Percentiles rank a stretch among this genome's conserved stretches.
Conservation (phyloP, 176 grass and related monocot genomes). For the Zoysia japonica region DNA sequence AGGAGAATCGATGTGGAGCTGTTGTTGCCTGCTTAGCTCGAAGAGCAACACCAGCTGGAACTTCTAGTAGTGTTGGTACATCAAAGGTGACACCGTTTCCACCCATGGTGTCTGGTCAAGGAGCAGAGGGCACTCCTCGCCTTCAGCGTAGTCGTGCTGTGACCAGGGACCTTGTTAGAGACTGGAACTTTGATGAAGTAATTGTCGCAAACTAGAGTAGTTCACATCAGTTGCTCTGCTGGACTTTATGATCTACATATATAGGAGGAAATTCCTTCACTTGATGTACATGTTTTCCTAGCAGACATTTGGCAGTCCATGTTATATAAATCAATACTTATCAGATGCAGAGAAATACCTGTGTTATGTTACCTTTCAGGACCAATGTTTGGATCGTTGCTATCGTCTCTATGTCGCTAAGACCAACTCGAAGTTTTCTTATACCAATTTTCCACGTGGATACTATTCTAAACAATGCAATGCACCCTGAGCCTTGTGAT, state of each 20-base stretch:
- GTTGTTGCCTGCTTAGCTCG: conserved; percentile 64
- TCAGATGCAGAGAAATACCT: conserved; percentile 13
- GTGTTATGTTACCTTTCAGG: conserved; percentile 10
- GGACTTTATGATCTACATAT: conserved; percentile 24
- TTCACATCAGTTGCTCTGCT: background rate
- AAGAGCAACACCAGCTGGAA: conserved; percentile 42
- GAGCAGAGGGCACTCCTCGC: conserved; percentile 52
- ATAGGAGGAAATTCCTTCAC: conserved; percentile 38
- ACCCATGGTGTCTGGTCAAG: conserved; percentile 52
- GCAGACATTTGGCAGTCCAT: conserved; percentile 26
- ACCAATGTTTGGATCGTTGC: conserved; percentile 15
- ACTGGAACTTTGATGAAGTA: conserved; percentile 92
- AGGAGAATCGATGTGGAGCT: conserved; percentile 62
- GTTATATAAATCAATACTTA: conserved; percentile 15
- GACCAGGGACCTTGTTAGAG: conserved; percentile 82
- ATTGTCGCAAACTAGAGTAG: conserved; percentile 52
- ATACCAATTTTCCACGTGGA: background rate
- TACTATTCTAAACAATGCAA: background rate
- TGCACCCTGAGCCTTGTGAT: background rate
- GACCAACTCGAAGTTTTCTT: background rate
- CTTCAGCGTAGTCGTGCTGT: conserved; percentile 83
- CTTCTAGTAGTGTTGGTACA: conserved; percentile 44
- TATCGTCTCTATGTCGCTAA: no score
- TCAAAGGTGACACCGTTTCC: conserved; percentile 87
- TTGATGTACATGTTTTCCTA: conserved; percentile 44